Base-by-base conservation (phyloP, 1,284 basidiomycete species). In the Pseudozyma hubeiensis region DNA sequence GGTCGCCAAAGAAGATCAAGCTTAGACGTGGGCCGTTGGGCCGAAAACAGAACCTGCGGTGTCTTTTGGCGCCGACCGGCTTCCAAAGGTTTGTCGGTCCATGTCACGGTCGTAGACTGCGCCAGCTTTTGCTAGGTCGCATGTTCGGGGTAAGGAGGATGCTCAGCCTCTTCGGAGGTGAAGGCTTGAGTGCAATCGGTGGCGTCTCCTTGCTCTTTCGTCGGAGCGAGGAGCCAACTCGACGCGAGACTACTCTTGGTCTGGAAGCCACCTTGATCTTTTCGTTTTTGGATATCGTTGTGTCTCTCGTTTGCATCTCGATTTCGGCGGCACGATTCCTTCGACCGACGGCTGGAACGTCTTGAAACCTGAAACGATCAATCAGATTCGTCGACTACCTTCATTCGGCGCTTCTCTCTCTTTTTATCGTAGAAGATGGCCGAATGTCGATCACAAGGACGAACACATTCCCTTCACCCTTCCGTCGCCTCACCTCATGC, bases 131-230 rank as follows among this genome's bases (percentile, higher is more conserved):
- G 65, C 71, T 69, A 41, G 61, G 47, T 48, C 56, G 41, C 40
- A 62, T 55, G 66, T 64, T 75, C 72, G 67, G 66, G 67, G 67
- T 57, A 67, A 61, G 72, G 72, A 75, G 72, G 72, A 75, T 75
- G 72, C 72, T 64, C 40, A 70, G 49, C 59, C 53, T 64, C 53
- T 54, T 29, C 6, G 11, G 59, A 44, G 64, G 58, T 34, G 58
- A 68, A 73, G 70, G 79, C 79, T 81, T 81, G 75, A 81, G 79
- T 81, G 79, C 79, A 81, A 81, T 81, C 78, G 70, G 77, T 80
- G 79, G 79, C 79, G 68, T 68, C 72, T 72, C 78, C 59, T 55
- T 58, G 43, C 37, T 44, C 10, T 17, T 30, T 29, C 35, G 9
- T n/a, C 29, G 14, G 17, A 50, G 44, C 19, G 33, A 55, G 54